Base-by-base conservation (phyloP, 2,329 filamentous ascomycete species). In the Paraphaeosphaeria minitans region DNA sequence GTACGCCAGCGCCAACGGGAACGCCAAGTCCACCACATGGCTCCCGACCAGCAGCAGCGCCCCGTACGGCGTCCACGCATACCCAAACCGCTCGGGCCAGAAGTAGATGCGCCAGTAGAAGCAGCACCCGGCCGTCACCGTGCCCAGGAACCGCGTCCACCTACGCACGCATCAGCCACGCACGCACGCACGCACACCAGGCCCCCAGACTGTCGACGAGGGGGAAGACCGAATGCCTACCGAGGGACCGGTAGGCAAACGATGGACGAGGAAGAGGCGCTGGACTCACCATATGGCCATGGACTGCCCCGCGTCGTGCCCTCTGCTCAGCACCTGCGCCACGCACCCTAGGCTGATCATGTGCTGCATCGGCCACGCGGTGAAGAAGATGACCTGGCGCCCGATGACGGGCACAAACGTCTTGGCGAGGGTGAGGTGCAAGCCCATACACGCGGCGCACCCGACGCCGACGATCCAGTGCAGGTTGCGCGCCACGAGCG, bases 61-160 rank as follows among this genome's bases (percentile, higher is more conserved):
- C 4, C 42, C 42, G 24, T 22, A 45, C 19, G 42, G 42, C 19
- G 42, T 24, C 42, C 42, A 45, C n/a, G 42, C 42, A 45, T 45
- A 45, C n/a, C 42, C 42, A 13, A 21, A 45, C 6, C 42, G n/a
- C 19, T 45, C 42, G 24, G 42, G 42, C 42, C 42, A 45, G 21
- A 21, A 45, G 42, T 45, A 45, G 19, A 45, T 45, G 2, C 42
- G 42, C 42, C 42, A 45, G 42, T 45, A 45, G 8, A 45, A 45
- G 22, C 42, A 45, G 13, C 42, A 45, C 21, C 42, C 42, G 5
- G 42, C 42, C 42, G 42, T 19, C 7, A 45, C 19, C 21, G 42
- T 45, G 42, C 42, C 42, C n/a, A 45, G 21, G 42, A 45, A 45
- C 10, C 42, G n/a, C 19, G 42, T 45, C 42, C 42, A 45, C 42